These are phyloP conservation scores for Achlya hypogyna DNA, from an alignment of 352 stramenopile species.

Conservation along the genomic window DNA sequence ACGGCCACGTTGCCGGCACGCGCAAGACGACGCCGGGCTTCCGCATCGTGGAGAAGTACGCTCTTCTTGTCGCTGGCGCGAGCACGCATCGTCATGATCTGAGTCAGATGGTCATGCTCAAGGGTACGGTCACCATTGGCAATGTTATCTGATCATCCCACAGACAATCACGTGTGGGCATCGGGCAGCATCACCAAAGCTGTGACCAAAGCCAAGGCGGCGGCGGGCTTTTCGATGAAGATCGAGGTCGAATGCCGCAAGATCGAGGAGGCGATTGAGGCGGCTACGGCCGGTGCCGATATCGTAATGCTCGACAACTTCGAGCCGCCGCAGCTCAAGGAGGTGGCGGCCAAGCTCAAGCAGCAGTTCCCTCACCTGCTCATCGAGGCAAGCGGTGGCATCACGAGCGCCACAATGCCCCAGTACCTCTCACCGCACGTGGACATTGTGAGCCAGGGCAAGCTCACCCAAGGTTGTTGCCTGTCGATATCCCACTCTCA, in stretches of 20 bases:
- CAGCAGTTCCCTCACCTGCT: conserved; percentile 90
- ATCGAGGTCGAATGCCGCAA: conserved; percentile 97
- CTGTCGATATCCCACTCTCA: neutral
- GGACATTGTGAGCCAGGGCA: conserved; percentile 96
- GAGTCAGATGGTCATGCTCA: conserved; percentile 99
- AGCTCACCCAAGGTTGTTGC: conserved; percentile 93
- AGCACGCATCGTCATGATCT: conserved; percentile 94
- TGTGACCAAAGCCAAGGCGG: conserved; percentile 86
- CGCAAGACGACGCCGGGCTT: conserved; percentile 99
- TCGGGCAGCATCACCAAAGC: conserved; percentile 92
- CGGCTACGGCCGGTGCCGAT: conserved; percentile 68
- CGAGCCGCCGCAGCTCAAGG: conserved; percentile 85
- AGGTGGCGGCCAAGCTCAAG: conserved; percentile 89
- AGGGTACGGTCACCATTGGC: conserved; percentile 36
- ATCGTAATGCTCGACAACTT: conserved; percentile 99
- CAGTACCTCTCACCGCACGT: conserved; percentile 92
- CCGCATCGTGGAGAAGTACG: conserved; percentile 98
- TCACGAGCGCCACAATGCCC: conserved; percentile 91
- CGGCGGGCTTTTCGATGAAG: conserved; percentile 96
- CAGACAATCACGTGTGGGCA: conserved; percentile 97
- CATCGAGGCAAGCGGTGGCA: conserved; percentile 96
- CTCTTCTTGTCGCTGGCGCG: conserved; percentile 91
- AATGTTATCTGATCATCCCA: neutral
- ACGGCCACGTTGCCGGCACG: conserved; percentile 93
- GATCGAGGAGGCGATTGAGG: conserved; percentile 91